Evolutionary conservation across 1,284 basidiomycete species (phyloP), one percentile per base, ranked within the genome.

Genomic region (Fomitopsis palustris): DNA sequence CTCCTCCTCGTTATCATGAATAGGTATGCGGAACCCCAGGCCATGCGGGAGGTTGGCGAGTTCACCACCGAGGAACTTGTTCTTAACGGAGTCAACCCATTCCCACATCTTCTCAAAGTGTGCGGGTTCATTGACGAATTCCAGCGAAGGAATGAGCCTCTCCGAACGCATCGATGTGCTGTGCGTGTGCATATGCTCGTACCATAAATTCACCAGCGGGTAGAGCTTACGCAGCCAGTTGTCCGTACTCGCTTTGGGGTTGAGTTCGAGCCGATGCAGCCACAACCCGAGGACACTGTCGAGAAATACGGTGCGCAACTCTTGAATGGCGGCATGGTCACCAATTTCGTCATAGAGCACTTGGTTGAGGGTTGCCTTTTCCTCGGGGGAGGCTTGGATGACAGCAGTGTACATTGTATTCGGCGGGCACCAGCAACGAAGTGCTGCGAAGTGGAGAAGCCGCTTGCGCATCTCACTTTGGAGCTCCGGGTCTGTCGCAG

Each of bases 271-370:
- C n/a, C 49, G 49, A 31, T 52, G 49, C 21, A 52, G 33, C 49
- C 49, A 52, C 23, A 52, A 31, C 8, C 49, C 49, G 31, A 52
- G 49, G 4, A 52, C 33, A 31, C 49, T 52, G 49, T 52, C 49
- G 31, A 52, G 49, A 31, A 52, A 52, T 6, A 52, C 31, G 31
- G 49, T 52, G 31, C 49, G 49, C 27, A 52, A 31, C 31, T 52
- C 49, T 19, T 52, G 49, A 31, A 52, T 52, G 19, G 49, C 49
- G n/a, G 49, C 49, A n/a, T 52, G 49, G 33, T 52, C 49, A 10
- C 49, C 49, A n/a, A 52, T 52, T 7, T 52, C 49, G 16, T 52
- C 49, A n/a, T 52, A 52, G 19, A 52, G 49, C 49, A 52, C 49
- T 31, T 52, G 49, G 49, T 37, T 52, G 31, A 52, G 12, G 5